These are phyloP conservation scores for Colletotrichum endophyticum DNA, from an alignment of 2,329 filamentous ascomycete genomes.

Conservation along the genomic window DNA sequence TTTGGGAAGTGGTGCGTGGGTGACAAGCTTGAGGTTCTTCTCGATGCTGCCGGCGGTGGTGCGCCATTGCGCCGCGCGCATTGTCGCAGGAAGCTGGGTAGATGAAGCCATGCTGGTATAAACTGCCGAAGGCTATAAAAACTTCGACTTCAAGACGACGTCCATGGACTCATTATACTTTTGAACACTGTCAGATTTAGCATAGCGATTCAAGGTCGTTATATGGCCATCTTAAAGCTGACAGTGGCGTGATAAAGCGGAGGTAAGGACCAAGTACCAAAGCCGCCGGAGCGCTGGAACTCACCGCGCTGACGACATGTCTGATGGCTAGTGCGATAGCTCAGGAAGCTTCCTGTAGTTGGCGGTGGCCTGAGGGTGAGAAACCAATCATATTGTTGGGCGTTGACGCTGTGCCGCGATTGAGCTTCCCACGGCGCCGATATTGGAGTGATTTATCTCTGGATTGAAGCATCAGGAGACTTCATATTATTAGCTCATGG, in stretches of 20 bases:
- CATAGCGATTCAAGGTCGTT: not conserved
- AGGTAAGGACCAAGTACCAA: not conserved
- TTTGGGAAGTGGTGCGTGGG: slow-evolving; percentile 18
- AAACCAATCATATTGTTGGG: not conserved
- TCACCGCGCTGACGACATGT: not conserved
- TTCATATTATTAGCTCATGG: not conserved
- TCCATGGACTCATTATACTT: not conserved
- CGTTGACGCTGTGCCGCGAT: not conserved
- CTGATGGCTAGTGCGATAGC: not conserved
- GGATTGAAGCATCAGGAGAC: not conserved
- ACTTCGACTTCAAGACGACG: not conserved
- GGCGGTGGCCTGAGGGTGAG: not conserved
- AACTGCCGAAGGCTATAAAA: not conserved
- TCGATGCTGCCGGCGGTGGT: slow-evolving; percentile 30
- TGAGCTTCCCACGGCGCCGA: not conserved
- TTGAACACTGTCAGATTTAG: too few species aligned
- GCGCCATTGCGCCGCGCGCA: not conserved
- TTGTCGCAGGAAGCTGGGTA: not conserved
- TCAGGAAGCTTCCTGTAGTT: not conserved
- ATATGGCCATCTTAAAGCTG: not conserved
- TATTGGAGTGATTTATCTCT: not conserved
- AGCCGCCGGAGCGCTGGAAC: not conserved
- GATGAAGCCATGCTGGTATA: not conserved
- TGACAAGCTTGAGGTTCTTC: slow-evolving; percentile 32
- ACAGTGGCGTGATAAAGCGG: not conserved